Base-by-base conservation (phyloP, 208 protist genomes). In the Balamuthia mandrillaris region DNA sequence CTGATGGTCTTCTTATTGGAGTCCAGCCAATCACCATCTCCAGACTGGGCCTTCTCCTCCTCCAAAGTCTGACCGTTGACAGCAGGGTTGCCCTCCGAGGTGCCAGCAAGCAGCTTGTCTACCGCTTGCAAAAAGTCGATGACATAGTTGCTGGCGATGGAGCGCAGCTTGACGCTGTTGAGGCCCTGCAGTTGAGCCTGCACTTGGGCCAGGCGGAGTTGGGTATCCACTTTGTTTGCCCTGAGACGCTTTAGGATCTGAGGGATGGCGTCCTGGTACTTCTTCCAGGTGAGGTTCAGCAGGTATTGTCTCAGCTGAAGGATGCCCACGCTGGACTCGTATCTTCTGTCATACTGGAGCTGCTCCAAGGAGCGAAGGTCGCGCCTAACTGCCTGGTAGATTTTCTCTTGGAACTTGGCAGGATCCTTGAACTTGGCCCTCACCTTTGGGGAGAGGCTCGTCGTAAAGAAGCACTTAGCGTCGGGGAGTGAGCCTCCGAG, bases 11-110 rank as follows among this genome's bases (percentile, higher is more conserved):
- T 33, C n/a, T 88, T 86, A 27, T 75, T 60, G 3, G 68, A 56
- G 37, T 92, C 88, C 0, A 86, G 54, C 90, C 90, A 92, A 42
- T 92, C 88, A 27, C 81, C 81, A 27, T 88, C 49, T 31, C 52
- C 84, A 42, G 6, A 18, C 42, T 85, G 49, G 12, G 49, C 10
- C 56, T 88, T 91, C 44, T 92, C 90, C 41, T 92, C 88, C 14
- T 91, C 79, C 0, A 92, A 52, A 47, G 90, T 92, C 77, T 92
- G 90, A 47, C 90, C 90, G 84, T 92, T 91, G 16, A 86, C 68
- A 0, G 66, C 42, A 37, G 90, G 88, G 47, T 92, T 92, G 83
- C 88, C 88, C 37, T 91, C 86, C 3, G 45, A 61, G 3, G 89
- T 90, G 61, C 86, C 86, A 3, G 42, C 45, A 2, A 86, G 24